Evolutionary conservation across 441 rosid species (phyloP), one percentile per base, ranked within the genome.

Genomic region (Erodium chrysanthum): DNA sequence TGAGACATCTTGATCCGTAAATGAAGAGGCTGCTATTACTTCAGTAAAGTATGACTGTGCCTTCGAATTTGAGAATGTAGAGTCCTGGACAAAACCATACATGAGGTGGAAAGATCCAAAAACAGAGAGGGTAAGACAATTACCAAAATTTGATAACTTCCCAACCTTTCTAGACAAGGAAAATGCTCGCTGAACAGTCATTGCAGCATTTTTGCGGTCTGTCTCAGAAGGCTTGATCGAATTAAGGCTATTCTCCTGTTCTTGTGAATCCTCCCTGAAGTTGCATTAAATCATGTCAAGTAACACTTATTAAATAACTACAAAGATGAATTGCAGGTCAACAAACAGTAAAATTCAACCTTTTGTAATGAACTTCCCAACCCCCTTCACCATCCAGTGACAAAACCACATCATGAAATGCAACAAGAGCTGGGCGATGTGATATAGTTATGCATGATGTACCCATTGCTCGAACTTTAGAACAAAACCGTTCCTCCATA

Each of bases 361-460:
- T 87, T 85, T 82, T 86, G 82, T 84, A 78, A 69, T 83, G 91
- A 75, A 92, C 94, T 46, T 69, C 81, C 96, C 97, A 96, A 59
- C 96, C 92, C 66, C 99, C 99, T 88, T 96, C 99, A 64, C 99
- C 99, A 75, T 92, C 91, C 82, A 96, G 80, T 70, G 99, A 96
- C 83, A 96, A 84, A 67, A 96, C 92, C 68, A 96, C 90, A 46
- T 96, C 99, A 77, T 96, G 98, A 79, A 96, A 96, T 46, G 99
- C 98, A 76, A 92, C 99, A 67, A 96, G 80, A 62, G 98, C 98
- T 33, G 99, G 99, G 63, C 97, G 95, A 80, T 96, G 99, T 5
- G 99, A 96, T 74, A 96, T 96, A 79, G 99, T 96, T 84, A 96
- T 96, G 81, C 99, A 96, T 46, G 98, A 96, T 65, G 99, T 96